phyloP scores from a whole-genome alignment of 148 eudicot species.

The Fagopyrum tataricum region DNA sequence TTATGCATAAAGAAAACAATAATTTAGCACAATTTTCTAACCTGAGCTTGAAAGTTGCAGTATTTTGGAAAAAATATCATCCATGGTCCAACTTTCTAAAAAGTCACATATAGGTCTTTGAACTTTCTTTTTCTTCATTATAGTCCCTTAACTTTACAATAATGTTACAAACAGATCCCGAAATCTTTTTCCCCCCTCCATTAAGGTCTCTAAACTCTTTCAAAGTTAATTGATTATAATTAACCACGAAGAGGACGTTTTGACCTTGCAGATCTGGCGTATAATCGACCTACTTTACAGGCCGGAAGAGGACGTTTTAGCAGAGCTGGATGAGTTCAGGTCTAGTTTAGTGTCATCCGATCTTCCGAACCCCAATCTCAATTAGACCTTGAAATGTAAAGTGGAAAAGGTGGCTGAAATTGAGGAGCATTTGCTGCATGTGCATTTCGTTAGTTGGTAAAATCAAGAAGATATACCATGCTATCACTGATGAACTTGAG shows the following conservation, averaged over 20 bases:
- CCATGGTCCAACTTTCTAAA: too few relatives aligned
- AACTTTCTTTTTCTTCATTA: too few relatives aligned
- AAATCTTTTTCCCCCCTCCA: too few relatives aligned
- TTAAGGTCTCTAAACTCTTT: too few relatives aligned
- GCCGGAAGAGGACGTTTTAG: conserved; percentile 73
- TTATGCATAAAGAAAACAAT: too few relatives aligned
- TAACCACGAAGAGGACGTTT: not conserved
- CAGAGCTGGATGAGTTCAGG: conserved; percentile 68
- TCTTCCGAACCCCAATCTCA: not conserved
- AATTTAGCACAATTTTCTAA: too few relatives aligned
- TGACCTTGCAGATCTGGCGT: conserved; percentile 74
- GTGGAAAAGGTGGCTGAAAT: not conserved
- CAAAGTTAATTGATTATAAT: too few relatives aligned
- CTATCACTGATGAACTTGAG: not conserved
- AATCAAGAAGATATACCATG: not conserved
- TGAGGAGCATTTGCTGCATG: conserved; percentile 8
- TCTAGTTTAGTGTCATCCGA: conserved; percentile 31
- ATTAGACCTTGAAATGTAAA: not conserved
- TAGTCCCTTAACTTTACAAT: too few relatives aligned
- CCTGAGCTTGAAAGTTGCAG: too few relatives aligned
- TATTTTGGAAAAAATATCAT: too few relatives aligned
- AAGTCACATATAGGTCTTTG: too few relatives aligned
- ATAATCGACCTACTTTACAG: conserved; percentile 80
- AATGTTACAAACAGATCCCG: too few relatives aligned
- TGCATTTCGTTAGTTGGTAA: conserved; percentile 1